Evolutionary conservation across 352 stramenopile species (phyloP).

Genomic region (Globisporangium solare): DNA sequence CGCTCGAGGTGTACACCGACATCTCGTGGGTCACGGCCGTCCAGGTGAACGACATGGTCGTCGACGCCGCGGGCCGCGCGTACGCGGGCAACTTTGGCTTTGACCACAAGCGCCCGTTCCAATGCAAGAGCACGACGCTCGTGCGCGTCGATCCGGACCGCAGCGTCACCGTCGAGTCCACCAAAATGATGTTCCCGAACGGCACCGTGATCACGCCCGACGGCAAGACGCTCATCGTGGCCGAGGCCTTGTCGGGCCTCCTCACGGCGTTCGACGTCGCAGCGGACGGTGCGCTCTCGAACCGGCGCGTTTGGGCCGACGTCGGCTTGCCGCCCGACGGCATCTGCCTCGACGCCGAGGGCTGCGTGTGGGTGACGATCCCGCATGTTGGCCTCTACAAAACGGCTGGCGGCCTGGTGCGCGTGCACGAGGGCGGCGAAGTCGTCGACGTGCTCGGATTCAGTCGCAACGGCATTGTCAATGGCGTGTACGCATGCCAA

Average conservation of each 20-base stretch:
- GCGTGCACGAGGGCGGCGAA: conserved; percentile 49
- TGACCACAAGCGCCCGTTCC: conserved; percentile 25
- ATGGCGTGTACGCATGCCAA: conserved; percentile 54
- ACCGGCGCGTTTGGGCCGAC: conserved; percentile 48
- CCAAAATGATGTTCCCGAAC: conserved; percentile 66
- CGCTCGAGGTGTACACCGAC: conserved; percentile 41
- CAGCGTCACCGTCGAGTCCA: conserved; percentile 43
- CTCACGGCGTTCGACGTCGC: conserved; percentile 66
- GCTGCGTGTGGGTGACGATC: conserved; percentile 57
- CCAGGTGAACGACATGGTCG: conserved; percentile 62
- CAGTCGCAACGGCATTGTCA: conserved; percentile 46
- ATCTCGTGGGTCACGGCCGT: conserved; percentile 41
- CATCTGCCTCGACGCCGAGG: conserved; percentile 63
- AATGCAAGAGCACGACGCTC: conserved; percentile 44
- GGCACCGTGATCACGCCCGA: conserved; percentile 65
- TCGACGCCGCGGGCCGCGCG: conserved; percentile 29
- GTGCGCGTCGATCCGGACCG: conserved; percentile 48
- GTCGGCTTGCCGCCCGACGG: conserved; percentile 44
- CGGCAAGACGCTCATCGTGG: conserved; percentile 65
- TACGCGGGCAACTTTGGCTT: conserved; percentile 74
- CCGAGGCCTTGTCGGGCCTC: conserved; percentile 47
- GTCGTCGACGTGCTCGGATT: conserved; percentile 56
- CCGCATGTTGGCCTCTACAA: conserved; percentile 46
- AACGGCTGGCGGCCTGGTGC: conserved; percentile 43
- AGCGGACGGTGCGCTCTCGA: conserved; percentile 39